These are phyloP conservation scores for Taiwanofungus camphoratus DNA, from an alignment of 1,284 basidiomycete genomes.

Conservation along the genomic window DNA sequence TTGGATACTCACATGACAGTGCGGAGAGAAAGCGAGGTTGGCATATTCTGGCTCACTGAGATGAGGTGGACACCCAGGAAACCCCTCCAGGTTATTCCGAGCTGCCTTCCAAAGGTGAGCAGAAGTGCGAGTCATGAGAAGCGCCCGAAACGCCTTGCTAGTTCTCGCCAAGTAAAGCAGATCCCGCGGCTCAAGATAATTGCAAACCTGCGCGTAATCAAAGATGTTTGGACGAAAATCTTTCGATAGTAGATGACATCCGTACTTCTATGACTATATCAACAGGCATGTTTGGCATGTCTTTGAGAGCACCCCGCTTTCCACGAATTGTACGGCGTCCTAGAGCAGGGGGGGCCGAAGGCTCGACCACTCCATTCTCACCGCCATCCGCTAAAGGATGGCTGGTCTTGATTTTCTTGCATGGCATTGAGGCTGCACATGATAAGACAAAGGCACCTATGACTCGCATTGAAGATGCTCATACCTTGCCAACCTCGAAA, in stretches of 20 bases:
- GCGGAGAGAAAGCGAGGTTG: constrained; percentile 10
- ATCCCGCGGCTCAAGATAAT: constrained; percentile 12
- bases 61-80: constrained; percentile 11
- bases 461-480: no score
- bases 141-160: constrained; percentile 12
- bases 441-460: no score
- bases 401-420: no score
- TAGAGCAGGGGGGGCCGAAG: background rate
- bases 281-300: constrained; percentile 11
- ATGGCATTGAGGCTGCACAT: no score
- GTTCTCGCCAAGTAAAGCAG: constrained; percentile 18
- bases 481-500: no score
- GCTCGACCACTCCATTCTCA: no score
- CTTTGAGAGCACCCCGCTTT: constrained; percentile 6
- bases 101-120: constrained; percentile 7
- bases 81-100: background rate
- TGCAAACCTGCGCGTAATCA: constrained; percentile 11
- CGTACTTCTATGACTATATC: constrained; percentile 10
- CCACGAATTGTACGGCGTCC: background rate
- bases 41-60: constrained; percentile 16
- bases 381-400: no score
- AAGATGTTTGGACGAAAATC: constrained; percentile 9
- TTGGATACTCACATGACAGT: constrained; percentile 14
- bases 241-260: background rate
- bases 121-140: constrained; percentile 14